Evolutionary conservation across 2,329 filamentous ascomycete genomes (phyloP).

Genomic region (Talaromyces funiculosus): DNA sequence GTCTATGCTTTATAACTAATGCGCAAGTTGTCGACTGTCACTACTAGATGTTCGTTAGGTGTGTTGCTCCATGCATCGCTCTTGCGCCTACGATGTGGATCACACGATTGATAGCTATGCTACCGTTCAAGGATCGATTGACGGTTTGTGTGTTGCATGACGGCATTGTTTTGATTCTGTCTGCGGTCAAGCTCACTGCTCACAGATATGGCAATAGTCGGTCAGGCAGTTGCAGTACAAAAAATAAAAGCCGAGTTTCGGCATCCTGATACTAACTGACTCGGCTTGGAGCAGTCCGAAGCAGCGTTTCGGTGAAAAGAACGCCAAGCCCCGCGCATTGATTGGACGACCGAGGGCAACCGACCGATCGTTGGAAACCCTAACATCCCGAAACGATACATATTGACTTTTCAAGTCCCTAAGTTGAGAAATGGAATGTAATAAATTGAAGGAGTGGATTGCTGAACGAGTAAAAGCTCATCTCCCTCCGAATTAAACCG

Average conservation of each 20-base stretch:
- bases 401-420: not conserved
- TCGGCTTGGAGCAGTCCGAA: constrained; percentile 10
- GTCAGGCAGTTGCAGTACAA: not conserved
- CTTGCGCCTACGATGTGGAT: not conserved
- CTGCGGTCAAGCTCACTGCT: not conserved
- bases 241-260: not conserved
- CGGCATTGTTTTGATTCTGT: not conserved
- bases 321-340: not conserved
- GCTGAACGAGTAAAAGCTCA: not conserved
- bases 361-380: constrained; percentile 3
- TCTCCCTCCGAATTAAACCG: not conserved
- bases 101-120: not conserved
- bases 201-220: not conserved
- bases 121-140: not conserved
- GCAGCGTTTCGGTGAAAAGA: not conserved
- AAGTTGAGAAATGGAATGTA: not conserved
- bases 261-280: not conserved
- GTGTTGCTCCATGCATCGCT: not conserved
- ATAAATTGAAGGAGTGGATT: not conserved
- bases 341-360: constrained; percentile 4
- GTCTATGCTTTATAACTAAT: not conserved
- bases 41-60: not conserved
- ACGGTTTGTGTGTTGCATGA: not conserved
- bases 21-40: not conserved
- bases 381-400: not conserved